Base-by-base conservation (phyloP, 148 eudicot genomes). In the Linanthus parryae region DNA sequence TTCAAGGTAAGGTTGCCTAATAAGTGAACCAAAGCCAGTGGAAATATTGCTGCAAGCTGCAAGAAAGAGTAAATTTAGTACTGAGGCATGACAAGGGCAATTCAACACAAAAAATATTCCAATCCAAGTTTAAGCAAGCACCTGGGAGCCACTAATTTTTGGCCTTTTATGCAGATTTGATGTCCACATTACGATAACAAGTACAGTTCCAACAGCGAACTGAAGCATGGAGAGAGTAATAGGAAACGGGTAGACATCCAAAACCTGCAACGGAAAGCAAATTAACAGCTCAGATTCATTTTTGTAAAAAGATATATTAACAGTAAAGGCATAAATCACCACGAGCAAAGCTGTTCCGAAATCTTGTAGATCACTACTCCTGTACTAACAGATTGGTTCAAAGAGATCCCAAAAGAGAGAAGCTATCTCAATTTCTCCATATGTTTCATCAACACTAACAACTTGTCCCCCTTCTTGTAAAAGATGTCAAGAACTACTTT, bases 1-100 rank as follows among this genome's bases (percentile, higher is more conserved):
- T 84, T 88, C 33, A 94, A 83, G 69, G 83, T 87, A 41, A 92
- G 88, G 71, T 87, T 92, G 57, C 98, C 98, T 29, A 87, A 54
- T n/a, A 77, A 69, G 59, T 92, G 98, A 56, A 81, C 86, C 46
- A 84, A 8, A 10, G 98, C 98, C 67, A 92, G 47, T 48, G 98
- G 98, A 33, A 82, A 54, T 46, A 92, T 84, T 30, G 81, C 83
- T 24, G 54, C 76, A 71, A 92, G 87, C 98, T 92, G 87, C 52
- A 48, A 63, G 13, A 42, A 48, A 73, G 12, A 51, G 9, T 2
- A 24, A 35, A 27, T n/a, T 14, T 6, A 35, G n/a, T 17, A n/a
- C 16, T 18, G 19, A 48, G 30, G 16, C 18, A 58, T 35, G 25
- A 1, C 7, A 48, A 26, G n/a, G 39, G 48, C 16, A 40, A 43